These are phyloP conservation scores for Vaccinium darrowii DNA, from an alignment of 148 eudicot genomes.

Conservation along the genomic window DNA sequence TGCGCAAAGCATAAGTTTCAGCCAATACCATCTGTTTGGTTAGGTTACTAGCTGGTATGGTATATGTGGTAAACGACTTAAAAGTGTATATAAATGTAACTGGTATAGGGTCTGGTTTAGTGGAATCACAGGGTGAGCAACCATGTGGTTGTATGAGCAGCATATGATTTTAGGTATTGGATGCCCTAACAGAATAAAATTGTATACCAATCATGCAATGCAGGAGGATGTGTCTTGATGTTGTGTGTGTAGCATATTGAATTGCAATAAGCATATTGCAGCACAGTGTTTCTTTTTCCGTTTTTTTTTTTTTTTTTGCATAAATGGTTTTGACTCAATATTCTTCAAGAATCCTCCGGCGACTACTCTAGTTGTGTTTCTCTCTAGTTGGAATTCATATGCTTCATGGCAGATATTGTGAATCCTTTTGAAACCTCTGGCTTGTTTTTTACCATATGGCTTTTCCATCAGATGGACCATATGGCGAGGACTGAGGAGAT, in stretches of 20 bases:
- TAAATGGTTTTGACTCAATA: not conserved
- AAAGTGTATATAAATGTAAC: not conserved
- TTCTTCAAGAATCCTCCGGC: not conserved
- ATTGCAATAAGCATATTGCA: not conserved
- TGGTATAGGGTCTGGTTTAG: not conserved
- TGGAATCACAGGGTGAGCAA: not conserved
- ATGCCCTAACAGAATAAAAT: not conserved
- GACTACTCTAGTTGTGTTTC: not conserved
- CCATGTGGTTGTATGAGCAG: not conserved
- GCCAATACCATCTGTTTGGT: constrained; percentile 69
- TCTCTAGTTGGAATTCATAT: not conserved
- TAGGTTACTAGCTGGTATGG: constrained; percentile 50
- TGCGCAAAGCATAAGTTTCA: constrained; percentile 66
- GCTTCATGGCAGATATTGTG: not conserved
- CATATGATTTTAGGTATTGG: not conserved
- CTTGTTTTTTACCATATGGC: not conserved
- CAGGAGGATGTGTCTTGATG: no score
- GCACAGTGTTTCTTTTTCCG: not conserved
- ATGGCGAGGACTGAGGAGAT: not conserved
- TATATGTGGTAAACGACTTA: not conserved
- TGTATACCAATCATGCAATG: not conserved
- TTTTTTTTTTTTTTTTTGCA: not conserved
- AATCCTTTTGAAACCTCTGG: not conserved
- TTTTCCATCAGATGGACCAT: not conserved
- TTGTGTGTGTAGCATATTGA: no score